Percentiles rank a stretch among this genome's conserved stretches.
Evolutionary conservation across 768 basidiomycete species (phyloP).

Genomic region (Mycena rebaudengoi): DNA sequence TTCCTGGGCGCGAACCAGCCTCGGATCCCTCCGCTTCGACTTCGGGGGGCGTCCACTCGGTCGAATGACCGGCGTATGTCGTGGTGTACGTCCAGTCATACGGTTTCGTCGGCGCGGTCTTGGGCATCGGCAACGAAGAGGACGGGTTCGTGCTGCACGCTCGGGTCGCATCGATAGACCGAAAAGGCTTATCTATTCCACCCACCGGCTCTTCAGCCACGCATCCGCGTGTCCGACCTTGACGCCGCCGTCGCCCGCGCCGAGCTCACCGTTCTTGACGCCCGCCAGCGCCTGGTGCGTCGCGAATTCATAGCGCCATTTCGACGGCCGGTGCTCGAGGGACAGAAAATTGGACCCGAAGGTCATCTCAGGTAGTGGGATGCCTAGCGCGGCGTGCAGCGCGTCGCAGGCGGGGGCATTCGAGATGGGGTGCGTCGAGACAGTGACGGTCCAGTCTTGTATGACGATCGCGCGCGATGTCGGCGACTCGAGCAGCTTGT

Average conservation of each 20-base stretch:
- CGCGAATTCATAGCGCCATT: conserved; percentile 73
- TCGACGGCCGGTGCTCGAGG: conserved; percentile 69
- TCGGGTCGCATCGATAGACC: conserved; percentile 21
- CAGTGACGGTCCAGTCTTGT: conserved; percentile 72
- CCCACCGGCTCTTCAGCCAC: conserved; percentile 93
- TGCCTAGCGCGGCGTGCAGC: conserved; percentile 67
- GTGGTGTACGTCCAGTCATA: conserved; percentile 99
- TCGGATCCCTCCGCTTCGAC: conserved; percentile 13
- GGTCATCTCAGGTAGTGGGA: conserved; percentile 96
- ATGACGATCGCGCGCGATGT: conserved; percentile 76
- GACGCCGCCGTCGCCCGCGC: conserved; percentile 87
- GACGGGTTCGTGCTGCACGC: conserved; percentile 69
- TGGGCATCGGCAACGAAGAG: conserved; percentile 71
- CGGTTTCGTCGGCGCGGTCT: conserved; percentile 79
- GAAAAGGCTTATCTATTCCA: conserved; percentile 29
- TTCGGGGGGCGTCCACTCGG: conserved; percentile 16
- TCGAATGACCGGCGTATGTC: conserved; percentile 73
- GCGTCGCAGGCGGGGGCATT: conserved; percentile 79
- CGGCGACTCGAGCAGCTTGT: conserved; percentile 73
- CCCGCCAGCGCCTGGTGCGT: conserved; percentile 70
- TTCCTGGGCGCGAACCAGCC: conserved; percentile 14
- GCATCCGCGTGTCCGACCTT: conserved; percentile 95
- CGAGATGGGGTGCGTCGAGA: conserved; percentile 81
- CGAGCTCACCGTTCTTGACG: conserved; percentile 82
- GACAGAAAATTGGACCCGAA: conserved; percentile 86